Percentiles rank a stretch among this genome's conserved stretches.
These are phyloP conservation scores for Vitis rotundifolia DNA, from an alignment of 164 flowering plant species.

Conservation along the genomic window DNA sequence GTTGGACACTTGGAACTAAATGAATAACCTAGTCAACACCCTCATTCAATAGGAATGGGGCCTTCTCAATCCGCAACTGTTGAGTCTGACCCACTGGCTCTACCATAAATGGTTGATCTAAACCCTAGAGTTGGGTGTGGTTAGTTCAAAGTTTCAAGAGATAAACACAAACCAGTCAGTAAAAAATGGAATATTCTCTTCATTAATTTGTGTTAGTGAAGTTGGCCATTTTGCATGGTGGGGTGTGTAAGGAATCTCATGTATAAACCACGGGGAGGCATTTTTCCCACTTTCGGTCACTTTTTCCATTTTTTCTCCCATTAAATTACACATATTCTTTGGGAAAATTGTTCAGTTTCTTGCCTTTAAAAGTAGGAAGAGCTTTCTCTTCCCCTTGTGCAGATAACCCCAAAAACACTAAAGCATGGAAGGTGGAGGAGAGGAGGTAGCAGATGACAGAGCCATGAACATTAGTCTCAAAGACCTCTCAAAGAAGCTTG, in stretches of 20 bases:
- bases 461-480: slow-evolving; percentile 44
- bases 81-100: too few species aligned
- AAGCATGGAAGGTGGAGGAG: slow-evolving; percentile 22
- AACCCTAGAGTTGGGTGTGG: slow-evolving; percentile 4
- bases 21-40: background rate
- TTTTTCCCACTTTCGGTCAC: slow-evolving; percentile 1
- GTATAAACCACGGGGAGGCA: slow-evolving; percentile 15
- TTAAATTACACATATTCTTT: background rate
- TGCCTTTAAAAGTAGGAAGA: slow-evolving; percentile 7
- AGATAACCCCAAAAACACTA: background rate
- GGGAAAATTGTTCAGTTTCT: background rate
- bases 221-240: slow-evolving; percentile 35
- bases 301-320: background rate
- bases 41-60: background rate
- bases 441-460: slow-evolving; percentile 8
- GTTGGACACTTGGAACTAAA: too few species aligned
- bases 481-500: slow-evolving; percentile 54
- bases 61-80: background rate
- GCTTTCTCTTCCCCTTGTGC: slow-evolving; percentile 1
- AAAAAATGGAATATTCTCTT: slow-evolving; percentile 14
- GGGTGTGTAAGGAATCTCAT: slow-evolving; percentile 22
- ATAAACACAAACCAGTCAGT: background rate
- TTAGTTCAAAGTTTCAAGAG: background rate
- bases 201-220: slow-evolving; percentile 2
- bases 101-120: background rate